A percentile compares a stretch with the other conserved stretches of the same genome.
These are phyloP conservation scores for Metschnikowia baotianmanensis DNA, from an alignment of 805 yeast genomes.

Conservation along the genomic window DNA sequence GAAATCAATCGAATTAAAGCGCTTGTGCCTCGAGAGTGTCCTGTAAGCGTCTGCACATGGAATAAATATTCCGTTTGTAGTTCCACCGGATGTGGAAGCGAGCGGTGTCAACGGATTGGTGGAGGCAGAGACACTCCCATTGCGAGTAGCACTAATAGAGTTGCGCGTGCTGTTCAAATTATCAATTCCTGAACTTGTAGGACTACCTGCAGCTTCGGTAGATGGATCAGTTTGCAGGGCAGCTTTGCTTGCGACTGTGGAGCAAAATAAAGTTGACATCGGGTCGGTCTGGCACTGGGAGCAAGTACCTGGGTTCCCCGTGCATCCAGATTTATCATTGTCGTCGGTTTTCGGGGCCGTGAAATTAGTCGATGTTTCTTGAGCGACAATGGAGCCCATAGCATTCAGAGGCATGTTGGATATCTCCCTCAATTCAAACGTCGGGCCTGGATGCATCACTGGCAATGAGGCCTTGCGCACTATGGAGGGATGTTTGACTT, in stretches of 20 bases:
- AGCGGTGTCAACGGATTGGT: constrained; percentile 20
- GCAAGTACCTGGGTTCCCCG: constrained; percentile 89
- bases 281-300: constrained; percentile 82
- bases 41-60: constrained; percentile 91
- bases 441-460: constrained; percentile 64
- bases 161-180: constrained; percentile 3
- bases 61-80: constrained; percentile 52
- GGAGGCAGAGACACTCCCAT: constrained; percentile 2
- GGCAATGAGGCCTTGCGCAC: constrained; percentile 40
- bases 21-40: constrained; percentile 78
- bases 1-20: constrained; percentile 70
- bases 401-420: constrained; percentile 40
- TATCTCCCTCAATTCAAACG: constrained; percentile 49
- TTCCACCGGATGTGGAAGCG: constrained; percentile 19
- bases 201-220: constrained; percentile 1
- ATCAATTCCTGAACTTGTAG: constrained; percentile 6
- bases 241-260: constrained; percentile 68
- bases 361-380: constrained; percentile 1
- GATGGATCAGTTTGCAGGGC: constrained; percentile 18
- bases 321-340: constrained; percentile 49
- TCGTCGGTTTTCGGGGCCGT: constrained; percentile 9
- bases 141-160: background rate
- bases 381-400: constrained; percentile 30
- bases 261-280: constrained; percentile 83
- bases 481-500: constrained; percentile 25